phyloP scores from a whole-genome alignment of 1,284 basidiomycete genomes.

The Puccinia sorghi region DNA sequence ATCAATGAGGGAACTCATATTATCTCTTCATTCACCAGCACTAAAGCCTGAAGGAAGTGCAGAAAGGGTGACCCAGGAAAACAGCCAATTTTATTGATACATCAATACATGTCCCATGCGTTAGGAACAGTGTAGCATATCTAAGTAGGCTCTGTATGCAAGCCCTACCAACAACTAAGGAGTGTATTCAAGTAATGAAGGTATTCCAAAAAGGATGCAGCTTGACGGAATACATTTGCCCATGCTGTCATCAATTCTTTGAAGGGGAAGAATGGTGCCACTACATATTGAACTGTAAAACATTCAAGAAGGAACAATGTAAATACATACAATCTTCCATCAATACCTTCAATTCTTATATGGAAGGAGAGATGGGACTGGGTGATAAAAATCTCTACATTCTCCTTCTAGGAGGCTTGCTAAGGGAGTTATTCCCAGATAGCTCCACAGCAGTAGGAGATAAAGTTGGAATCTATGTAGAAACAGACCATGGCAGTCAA shows the following conservation, averaged over 20 bases:
- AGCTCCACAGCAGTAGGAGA: not conserved
- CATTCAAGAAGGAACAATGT: too few relatives aligned
- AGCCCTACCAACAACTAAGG: not conserved
- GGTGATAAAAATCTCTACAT: not conserved
- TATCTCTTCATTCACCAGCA: not conserved
- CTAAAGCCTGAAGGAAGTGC: too few relatives aligned
- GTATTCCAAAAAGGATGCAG: not conserved
- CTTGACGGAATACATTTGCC: not conserved
- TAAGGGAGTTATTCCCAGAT: not conserved
- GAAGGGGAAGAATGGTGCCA: too few relatives aligned
- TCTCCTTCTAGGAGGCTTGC: not conserved
- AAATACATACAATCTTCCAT: not conserved
- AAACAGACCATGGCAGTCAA: not conserved
- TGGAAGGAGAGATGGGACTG: not conserved
- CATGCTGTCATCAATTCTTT: too few relatives aligned
- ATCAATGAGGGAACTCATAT: not conserved
- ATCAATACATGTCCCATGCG: not conserved
- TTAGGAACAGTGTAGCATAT: not conserved
- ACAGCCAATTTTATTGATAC: constrained; percentile 4
- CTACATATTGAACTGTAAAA: too few relatives aligned
- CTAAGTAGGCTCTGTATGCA: not conserved
- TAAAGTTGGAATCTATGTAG: not conserved
- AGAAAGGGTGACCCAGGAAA: not conserved
- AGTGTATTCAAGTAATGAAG: not conserved
- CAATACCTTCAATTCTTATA: not conserved